Evolutionary conservation across 768 basidiomycete genomes (phyloP), one percentile per base, ranked within the genome.

Genomic region (Podaxis pistillaris): DNA sequence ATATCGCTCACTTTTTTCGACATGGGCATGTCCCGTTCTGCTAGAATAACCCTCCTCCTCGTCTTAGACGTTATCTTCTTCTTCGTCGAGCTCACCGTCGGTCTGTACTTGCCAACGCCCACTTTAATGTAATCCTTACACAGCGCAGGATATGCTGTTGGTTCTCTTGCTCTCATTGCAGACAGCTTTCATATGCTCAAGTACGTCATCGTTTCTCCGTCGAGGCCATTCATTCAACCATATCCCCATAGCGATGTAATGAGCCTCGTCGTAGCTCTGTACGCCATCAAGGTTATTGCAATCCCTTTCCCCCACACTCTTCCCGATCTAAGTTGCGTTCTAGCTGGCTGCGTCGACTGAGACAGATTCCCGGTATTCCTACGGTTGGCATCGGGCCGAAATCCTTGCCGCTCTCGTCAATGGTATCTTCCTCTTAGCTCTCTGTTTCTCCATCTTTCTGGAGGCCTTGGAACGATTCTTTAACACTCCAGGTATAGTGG

Each of bases 171-270:
- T 1, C 88, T 98, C 58, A 88, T 99, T 52, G 96, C 96, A 7
- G 96, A 98, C 77, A 91, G 91, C 67, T 98, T 98, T 75, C 96
- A 98, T 78, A 98, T 97, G 96, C 88, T 98, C 78, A 98, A 98
- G 95, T 96, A 66, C 64, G 88, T 76, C 49, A 55, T 50, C 53
- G 41, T 40, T 8, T 50, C 28, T 58, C 58, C 62, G 51, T 64
- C 28, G 17, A 56, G 49, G 57, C 46, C 28, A 41, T 44, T 30
- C 58, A 56, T 51, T 40, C 22, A 49, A 51, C 49, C 46, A 65
- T 50, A 62, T 53, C 61, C 63, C 57, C 60, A 55, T 75, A 98
- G 96, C 79, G 97, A 99, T 83, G 94, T 97, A 68, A 85, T 97
- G 86, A 97, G 95, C 73, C 79, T 99, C 63, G 72, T 96, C 62